Percentiles rank a stretch among this genome's conserved stretches.
Evolutionary conservation across 1,284 basidiomycete species (phyloP).

Genomic region (Pseudozyma pruni): DNA sequence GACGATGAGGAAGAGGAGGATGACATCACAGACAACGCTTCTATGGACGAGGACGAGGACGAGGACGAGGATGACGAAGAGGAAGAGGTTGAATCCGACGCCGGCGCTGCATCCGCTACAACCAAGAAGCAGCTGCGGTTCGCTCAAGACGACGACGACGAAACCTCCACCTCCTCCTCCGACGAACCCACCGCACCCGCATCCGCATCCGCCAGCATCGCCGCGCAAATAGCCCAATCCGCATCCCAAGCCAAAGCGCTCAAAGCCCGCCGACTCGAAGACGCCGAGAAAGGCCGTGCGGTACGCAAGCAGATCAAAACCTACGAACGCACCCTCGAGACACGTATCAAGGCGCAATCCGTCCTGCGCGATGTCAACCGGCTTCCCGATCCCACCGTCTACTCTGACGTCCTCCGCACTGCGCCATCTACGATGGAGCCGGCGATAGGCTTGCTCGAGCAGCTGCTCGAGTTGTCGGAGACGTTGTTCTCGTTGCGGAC

Average conservation of each 20-base stretch:
- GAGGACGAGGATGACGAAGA: constrained; percentile 20
- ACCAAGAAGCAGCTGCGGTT: constrained; percentile 34
- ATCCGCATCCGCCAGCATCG: constrained; percentile 34
- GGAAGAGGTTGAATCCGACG: constrained; percentile 18
- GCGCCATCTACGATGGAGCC: constrained; percentile 10
- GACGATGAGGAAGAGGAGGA: constrained; percentile 28
- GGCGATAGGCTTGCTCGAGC: constrained; percentile 23
- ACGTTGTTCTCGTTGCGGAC: constrained; percentile 35
- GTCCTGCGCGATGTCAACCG: constrained; percentile 41
- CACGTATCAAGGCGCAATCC: constrained; percentile 59
- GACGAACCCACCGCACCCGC: constrained; percentile 5
- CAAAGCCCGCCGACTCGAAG: constrained; percentile 45
- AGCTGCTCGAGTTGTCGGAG: constrained; percentile 39
- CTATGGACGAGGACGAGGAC: constrained; percentile 8
- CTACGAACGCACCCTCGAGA: constrained; percentile 57
- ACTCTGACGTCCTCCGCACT: constrained; percentile 10
- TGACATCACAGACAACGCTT: constrained; percentile 19
- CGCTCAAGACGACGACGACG: constrained; percentile 11
- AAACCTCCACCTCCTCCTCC: background rate
- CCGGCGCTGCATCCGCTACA: constrained; percentile 3
- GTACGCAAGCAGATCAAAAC: constrained; percentile 58
- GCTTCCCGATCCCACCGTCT: constrained; percentile 24
- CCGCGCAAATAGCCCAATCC: constrained; percentile 45
- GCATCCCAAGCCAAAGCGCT: constrained; percentile 46
- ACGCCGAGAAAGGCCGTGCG: constrained; percentile 58